These are phyloP conservation scores for Myotisia sp. DNA, from an alignment of 2,329 filamentous ascomycete species.

Conservation along the genomic window DNA sequence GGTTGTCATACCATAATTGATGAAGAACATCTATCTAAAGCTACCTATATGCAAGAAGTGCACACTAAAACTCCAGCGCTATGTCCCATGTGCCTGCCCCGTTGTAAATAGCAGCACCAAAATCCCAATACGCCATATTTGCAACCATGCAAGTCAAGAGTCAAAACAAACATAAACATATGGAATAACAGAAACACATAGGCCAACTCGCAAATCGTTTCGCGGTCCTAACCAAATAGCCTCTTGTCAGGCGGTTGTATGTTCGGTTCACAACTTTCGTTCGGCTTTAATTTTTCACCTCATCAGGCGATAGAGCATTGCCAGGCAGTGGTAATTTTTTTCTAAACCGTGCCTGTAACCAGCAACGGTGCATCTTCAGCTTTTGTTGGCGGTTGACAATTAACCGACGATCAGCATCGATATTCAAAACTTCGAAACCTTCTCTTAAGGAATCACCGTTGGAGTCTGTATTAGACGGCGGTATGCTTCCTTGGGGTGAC, in stretches of 20 bases:
- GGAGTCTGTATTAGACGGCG: slow-evolving; percentile 10
- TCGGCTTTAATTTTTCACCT: slow-evolving; percentile 4
- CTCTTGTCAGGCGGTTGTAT: background rate
- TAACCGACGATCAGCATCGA: slow-evolving; percentile 76
- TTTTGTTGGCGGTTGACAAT: slow-evolving; percentile 81
- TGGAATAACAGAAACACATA: too few species aligned
- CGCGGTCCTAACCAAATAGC: too few species aligned
- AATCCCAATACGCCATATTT: too few species aligned
- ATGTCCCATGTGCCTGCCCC: too few species aligned
- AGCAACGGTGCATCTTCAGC: slow-evolving; percentile 97
- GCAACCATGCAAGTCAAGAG: too few species aligned
- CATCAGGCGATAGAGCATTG: background rate
- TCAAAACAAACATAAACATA: too few species aligned
- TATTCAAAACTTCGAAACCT: slow-evolving; percentile 56
- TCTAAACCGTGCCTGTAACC: slow-evolving; percentile 37
- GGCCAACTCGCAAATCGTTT: too few species aligned
- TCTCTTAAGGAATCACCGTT: slow-evolving; percentile 10
- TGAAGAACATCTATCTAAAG: too few species aligned
- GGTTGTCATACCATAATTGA: too few species aligned
- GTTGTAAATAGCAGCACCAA: too few species aligned
- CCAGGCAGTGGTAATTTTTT: slow-evolving; percentile 16
- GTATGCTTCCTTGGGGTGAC: slow-evolving; percentile 24
- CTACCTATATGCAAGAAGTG: too few species aligned
- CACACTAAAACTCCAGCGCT: too few species aligned
- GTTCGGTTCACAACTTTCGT: background rate